phyloP scores from a whole-genome alignment of 108 stramenopile species.

The Pseudonitzschia delicatissima region DNA sequence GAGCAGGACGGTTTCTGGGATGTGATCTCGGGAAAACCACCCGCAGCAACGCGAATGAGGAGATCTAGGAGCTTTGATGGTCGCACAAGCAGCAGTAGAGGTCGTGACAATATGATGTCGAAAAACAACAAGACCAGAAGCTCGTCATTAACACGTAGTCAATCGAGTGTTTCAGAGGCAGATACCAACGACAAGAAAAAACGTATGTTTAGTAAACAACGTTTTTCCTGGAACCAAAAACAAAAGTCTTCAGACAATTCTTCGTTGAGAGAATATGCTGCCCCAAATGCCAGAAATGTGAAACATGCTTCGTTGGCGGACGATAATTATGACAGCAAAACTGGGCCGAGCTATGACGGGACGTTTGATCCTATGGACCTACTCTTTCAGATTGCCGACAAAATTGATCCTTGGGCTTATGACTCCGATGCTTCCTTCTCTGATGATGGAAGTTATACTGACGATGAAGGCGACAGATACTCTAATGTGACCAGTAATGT shows the following conservation, averaged over 20 bases:
- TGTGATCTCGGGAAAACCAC: slow-evolving; percentile 3
- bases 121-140: slow-evolving; percentile 7
- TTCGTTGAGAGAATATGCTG: too few species aligned
- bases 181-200: neutral
- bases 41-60: neutral
- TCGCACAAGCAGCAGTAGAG: neutral
- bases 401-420: neutral
- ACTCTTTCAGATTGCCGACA: neutral
- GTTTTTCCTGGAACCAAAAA: neutral
- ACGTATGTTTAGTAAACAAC: neutral
- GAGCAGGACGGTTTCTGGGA: slow-evolving; percentile 8
- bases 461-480: neutral
- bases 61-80: neutral
- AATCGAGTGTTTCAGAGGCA: neutral
- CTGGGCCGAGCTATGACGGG: neutral
- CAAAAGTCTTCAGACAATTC: neutral
- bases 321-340: neutral
- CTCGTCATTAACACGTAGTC: neutral
- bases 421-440: neutral
- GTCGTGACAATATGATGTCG: neutral
- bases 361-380: slow-evolving; percentile 3
- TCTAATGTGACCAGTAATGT: too few species aligned
- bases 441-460: neutral
- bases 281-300: neutral
- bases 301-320: neutral